Evolutionary conservation across 768 basidiomycete genomes (phyloP), one percentile per base, ranked within the genome.

Genomic region (Boletellus emodensis): DNA sequence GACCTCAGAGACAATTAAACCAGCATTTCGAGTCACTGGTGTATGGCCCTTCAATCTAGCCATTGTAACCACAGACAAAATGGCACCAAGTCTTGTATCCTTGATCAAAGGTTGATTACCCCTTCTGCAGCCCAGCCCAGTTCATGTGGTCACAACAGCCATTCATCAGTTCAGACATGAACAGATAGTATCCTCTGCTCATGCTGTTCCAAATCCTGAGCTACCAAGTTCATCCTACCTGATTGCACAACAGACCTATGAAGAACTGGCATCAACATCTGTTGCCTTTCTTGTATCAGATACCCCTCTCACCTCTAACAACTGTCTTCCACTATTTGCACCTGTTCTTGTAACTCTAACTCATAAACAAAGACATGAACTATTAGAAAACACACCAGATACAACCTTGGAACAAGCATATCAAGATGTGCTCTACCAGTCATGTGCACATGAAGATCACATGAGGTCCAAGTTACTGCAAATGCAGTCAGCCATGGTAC

Each of bases 401-500:
- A 33, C 2, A 18, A 9, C 32, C 17, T 12, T 37, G 10, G 41
- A 44, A 14, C 8, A 24, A 6, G n/a, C 28, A 7, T 41, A 44
- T 30, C 43, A 53, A 26, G 20, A 10, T 18, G 47, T 28, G 3
- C 33, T 59, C 4, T 20, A 34, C 6, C 17, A 54, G 10, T 41
- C 52, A 2, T 37, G 44, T 11, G 34, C 1, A 4, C 22, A 9
- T 3, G 41, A 57, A 13, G 30, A 40, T 15, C 9, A 41, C 6
- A 47, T 48, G 35, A 53, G 49, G 22, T 35, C 50, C 2, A 40
- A 48, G 6, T 32, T 62, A 30, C 33, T 61, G 26, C 35, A 12
- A 10, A 47, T 44, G 46, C 56, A 64, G 40, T 53, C 60, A 1
- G 44, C 33, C 14, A 28, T 39, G 4, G 58, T 62, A 10, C 41